Evolutionary conservation across 305 asterid species (phyloP).

Genomic region (Fraxinus paxiana): DNA sequence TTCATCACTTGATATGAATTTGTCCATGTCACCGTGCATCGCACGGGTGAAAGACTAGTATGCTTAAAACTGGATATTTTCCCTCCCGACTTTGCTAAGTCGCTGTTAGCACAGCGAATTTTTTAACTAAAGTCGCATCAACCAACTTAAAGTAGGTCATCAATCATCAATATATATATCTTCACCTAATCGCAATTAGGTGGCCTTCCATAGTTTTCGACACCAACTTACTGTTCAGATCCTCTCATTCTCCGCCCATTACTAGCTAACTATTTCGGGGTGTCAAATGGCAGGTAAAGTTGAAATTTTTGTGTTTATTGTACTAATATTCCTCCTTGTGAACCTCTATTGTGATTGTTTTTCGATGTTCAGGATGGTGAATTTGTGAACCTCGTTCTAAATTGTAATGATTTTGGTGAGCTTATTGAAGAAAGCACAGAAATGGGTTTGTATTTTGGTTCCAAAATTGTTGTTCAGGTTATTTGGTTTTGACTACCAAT

Average conservation of each 20-base stretch:
- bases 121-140: neutral
- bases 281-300: constrained; percentile 40
- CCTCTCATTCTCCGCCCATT: constrained; percentile 17
- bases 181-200: constrained; percentile 22
- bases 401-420: neutral
- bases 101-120: neutral
- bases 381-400: neutral
- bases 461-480: neutral
- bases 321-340: neutral
- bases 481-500: constrained; percentile 6
- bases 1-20: too few species aligned
- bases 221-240: constrained; percentile 18
- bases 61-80: neutral
- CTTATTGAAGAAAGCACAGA: neutral
- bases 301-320: neutral
- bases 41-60: too few species aligned
- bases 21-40: too few species aligned
- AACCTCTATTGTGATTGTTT: neutral
- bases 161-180: neutral
- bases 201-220: constrained; percentile 27
- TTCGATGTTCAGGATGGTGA: neutral
- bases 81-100: neutral
- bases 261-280: neutral
- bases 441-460: neutral
- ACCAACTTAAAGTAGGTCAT: neutral